These are phyloP conservation scores for Aspergillus brunneoviolaceus DNA, from an alignment of 2,329 filamentous ascomycete genomes.

Conservation along the genomic window DNA sequence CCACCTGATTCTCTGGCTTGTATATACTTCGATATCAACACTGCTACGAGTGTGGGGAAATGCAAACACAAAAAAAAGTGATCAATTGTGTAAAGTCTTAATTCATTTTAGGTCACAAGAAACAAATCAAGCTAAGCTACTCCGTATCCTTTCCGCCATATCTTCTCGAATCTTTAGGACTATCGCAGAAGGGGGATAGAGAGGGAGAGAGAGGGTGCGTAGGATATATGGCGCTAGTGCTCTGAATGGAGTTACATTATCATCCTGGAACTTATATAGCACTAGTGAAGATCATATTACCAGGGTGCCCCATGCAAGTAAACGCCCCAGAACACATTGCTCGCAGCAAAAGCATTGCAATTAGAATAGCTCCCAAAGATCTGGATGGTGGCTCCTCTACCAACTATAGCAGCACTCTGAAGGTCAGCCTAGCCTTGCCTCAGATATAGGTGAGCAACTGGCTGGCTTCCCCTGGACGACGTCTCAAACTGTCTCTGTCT, in stretches of 20 bases:
- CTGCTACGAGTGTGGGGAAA: not conserved
- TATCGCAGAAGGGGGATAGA: not conserved
- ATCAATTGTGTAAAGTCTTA: not conserved
- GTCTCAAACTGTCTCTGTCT: constrained; percentile 8
- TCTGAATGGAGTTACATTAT: not conserved
- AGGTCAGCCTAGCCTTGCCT: constrained; percentile 11
- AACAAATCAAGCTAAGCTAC: not conserved
- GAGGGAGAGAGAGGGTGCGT: no score
- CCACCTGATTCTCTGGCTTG: not conserved
- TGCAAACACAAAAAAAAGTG: not conserved
- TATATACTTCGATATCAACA: not conserved
- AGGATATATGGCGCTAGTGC: no score
- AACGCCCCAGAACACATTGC: not conserved
- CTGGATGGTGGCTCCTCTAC: not conserved
- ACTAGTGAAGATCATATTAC: constrained; percentile 2
- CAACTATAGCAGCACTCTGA: not conserved
- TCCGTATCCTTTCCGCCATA: not conserved
- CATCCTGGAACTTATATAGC: not conserved
- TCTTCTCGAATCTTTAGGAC: not conserved
- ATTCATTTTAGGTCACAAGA: no score
- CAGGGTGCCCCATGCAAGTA: constrained; percentile 5
- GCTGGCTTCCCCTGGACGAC: constrained; percentile 5
- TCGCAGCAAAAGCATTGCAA: not conserved
- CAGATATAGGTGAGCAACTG: not conserved
- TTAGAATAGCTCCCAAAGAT: not conserved